Percentiles rank a stretch among this genome's conserved stretches.
phyloP scores from a whole-genome alignment of 2,329 filamentous ascomycete species.

The Colletotrichum viniferum region DNA sequence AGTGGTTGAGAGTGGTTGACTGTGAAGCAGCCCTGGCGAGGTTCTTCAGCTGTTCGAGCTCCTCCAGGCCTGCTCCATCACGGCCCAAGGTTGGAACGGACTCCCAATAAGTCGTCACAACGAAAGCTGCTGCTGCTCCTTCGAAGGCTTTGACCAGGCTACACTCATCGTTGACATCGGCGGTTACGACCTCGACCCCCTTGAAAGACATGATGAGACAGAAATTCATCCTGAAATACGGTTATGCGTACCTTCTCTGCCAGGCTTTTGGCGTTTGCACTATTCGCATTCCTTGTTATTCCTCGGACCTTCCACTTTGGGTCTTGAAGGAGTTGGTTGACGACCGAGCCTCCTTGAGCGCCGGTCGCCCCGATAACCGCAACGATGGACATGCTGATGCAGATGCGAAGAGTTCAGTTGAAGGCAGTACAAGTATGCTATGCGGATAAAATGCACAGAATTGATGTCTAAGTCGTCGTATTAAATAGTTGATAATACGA shows the following conservation, averaged over 20 bases:
- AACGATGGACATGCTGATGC: neutral
- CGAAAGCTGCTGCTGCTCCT: neutral
- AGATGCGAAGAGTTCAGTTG: fast-evolving
- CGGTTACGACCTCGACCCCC: neutral
- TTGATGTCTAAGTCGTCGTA: fast-evolving
- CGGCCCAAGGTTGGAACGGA: neutral
- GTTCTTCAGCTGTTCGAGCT: slow-evolving; percentile 43
- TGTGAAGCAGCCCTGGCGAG: slow-evolving; percentile 43
- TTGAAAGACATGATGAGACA: neutral
- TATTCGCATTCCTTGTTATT: neutral
- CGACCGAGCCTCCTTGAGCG: neutral
- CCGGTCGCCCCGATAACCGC: neutral
- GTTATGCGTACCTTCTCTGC: neutral
- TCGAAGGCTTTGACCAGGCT: neutral
- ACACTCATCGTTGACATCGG: neutral
- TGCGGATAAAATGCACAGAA: too few species aligned
- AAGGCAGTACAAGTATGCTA: too few species aligned
- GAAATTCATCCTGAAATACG: neutral
- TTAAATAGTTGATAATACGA: neutral
- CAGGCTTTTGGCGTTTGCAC: neutral
- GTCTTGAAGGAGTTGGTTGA: neutral
- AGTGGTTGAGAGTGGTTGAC: slow-evolving; percentile 43
- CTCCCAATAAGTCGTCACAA: neutral
- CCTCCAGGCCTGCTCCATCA: slow-evolving; percentile 28
- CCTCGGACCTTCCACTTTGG: neutral